A percentile compares a stretch with the other conserved stretches of the same genome.
phyloP scores from a whole-genome alignment of 2,329 filamentous ascomycete species.

The Botryotinia calthae region DNA sequence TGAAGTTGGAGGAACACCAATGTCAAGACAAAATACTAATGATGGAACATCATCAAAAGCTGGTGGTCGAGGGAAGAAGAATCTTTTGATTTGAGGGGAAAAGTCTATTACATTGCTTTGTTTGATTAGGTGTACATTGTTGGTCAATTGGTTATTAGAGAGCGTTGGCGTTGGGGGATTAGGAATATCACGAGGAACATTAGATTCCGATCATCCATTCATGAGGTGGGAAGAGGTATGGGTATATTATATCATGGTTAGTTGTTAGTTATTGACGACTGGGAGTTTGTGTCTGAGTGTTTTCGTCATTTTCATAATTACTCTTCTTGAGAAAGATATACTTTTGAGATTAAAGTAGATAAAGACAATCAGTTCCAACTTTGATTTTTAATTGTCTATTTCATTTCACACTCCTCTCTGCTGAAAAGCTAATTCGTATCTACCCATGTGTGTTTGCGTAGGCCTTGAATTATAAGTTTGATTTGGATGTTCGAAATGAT shows the following conservation, averaged over 20 bases:
- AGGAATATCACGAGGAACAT: slow-evolving; percentile 6
- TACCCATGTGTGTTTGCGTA: background rate
- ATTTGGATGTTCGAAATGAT: background rate
- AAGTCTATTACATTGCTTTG: background rate
- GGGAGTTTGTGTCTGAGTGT: background rate
- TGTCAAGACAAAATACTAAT: slow-evolving; percentile 20
- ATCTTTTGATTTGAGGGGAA: slow-evolving; percentile 1
- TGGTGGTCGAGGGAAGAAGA: slow-evolving; percentile 7
- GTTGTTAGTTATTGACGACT: background rate
- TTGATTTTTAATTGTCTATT: background rate
- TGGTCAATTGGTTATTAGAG: background rate
- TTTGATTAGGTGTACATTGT: background rate
- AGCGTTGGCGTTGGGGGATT: slow-evolving; percentile 5
- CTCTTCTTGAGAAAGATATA: background rate
- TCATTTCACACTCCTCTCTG: background rate
- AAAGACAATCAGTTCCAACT: background rate
- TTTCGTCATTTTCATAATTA: background rate
- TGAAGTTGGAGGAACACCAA: slow-evolving; percentile 15
- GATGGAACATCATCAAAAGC: slow-evolving; percentile 16
- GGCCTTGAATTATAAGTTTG: background rate
- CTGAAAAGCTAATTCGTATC: background rate
- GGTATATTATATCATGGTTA: slow-evolving; percentile 13
- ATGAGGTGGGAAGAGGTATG: background rate
- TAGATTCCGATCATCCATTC: background rate
- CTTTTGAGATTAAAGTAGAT: background rate